phyloP scores from a whole-genome alignment of 257 asterid genomes.

The Ehretia macrophylla region DNA sequence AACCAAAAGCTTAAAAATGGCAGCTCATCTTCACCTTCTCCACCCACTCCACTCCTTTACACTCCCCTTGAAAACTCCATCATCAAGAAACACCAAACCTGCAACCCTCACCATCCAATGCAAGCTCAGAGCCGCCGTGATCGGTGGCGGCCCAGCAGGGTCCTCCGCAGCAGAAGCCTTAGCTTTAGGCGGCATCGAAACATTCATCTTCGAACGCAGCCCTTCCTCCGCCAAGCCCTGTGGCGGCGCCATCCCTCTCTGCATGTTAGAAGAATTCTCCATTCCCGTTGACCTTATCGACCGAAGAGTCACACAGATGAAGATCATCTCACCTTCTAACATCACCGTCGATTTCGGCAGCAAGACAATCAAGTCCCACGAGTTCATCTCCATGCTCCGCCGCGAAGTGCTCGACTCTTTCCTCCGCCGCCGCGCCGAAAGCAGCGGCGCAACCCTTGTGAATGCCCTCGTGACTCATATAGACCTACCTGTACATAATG shows the following conservation, averaged over 20 bases:
- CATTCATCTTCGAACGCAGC: constrained; percentile 79
- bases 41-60: constrained; percentile 35
- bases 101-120: constrained; percentile 21
- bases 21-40: constrained; percentile 34
- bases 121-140: constrained; percentile 68
- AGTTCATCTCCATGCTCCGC: constrained; percentile 83
- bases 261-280: constrained; percentile 83
- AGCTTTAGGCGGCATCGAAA: constrained; percentile 72
- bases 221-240: constrained; percentile 75
- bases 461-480: constrained; percentile 61
- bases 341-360: constrained; percentile 70
- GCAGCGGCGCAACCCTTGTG: constrained; percentile 52
- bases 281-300: constrained; percentile 63
- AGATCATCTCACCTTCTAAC: constrained; percentile 77
- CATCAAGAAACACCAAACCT: constrained; percentile 18
- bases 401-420: constrained; percentile 77
- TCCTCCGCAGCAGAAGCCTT: constrained; percentile 85
- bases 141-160: constrained; percentile 91
- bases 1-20: constrained; percentile 37
- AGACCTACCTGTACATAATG: constrained; percentile 36
- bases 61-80: constrained; percentile 22
- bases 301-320: constrained; percentile 72
- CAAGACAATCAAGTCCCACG: constrained; percentile 54
- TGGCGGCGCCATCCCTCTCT: constrained; percentile 84
- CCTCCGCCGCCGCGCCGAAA: constrained; percentile 63